Evolutionary conservation across 345 rosid genomes (phyloP).

Genomic region (Leavenworthia alabamica): DNA sequence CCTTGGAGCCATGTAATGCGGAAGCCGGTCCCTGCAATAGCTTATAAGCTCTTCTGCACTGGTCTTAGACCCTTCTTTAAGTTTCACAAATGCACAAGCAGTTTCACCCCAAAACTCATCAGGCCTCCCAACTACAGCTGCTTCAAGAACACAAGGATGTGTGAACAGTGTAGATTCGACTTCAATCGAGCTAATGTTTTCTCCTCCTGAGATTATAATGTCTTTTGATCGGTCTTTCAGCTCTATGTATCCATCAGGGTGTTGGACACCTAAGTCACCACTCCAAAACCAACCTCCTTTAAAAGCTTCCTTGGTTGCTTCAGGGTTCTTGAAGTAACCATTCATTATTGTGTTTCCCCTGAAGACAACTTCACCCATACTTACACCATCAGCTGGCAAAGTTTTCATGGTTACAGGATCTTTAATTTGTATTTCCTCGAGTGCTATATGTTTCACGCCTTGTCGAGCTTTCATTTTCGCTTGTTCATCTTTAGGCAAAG

Average conservation of each 20-base stretch:
- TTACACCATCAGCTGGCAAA: conserved; percentile 55
- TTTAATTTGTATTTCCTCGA: conserved; percentile 57
- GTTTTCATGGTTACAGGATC: conserved; percentile 54
- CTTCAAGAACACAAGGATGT: conserved; percentile 66
- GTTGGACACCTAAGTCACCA: conserved; percentile 73
- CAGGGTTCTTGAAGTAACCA: conserved; percentile 58
- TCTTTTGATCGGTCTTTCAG: conserved; percentile 73
- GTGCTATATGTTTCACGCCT: conserved; percentile 53
- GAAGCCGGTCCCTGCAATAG: conserved; percentile 46
- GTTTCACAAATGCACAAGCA: conserved; percentile 67
- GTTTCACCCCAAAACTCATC: conserved; percentile 78
- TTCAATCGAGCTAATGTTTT: conserved; percentile 67
- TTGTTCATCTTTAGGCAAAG: conserved; percentile 40
- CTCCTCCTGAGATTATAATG: conserved; percentile 71
- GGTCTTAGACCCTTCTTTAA: conserved; percentile 43
- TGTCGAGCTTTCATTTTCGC: conserved; percentile 62
- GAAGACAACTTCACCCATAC: conserved; percentile 68
- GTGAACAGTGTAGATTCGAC: conserved; percentile 56
- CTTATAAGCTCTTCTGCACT: conserved; percentile 46
- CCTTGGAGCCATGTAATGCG: conserved; percentile 63
- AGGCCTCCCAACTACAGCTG: conserved; percentile 69
- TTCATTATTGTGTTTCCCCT: conserved; percentile 80
- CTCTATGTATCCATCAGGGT: conserved; percentile 65
- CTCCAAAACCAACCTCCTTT: conserved; percentile 65
- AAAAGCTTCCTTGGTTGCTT: conserved; percentile 61